A percentile compares a stretch with the other conserved stretches of the same genome.
Evolutionary conservation across 148 eudicot genomes (phyloP).

Genomic region (Persicaria tinctoria): DNA sequence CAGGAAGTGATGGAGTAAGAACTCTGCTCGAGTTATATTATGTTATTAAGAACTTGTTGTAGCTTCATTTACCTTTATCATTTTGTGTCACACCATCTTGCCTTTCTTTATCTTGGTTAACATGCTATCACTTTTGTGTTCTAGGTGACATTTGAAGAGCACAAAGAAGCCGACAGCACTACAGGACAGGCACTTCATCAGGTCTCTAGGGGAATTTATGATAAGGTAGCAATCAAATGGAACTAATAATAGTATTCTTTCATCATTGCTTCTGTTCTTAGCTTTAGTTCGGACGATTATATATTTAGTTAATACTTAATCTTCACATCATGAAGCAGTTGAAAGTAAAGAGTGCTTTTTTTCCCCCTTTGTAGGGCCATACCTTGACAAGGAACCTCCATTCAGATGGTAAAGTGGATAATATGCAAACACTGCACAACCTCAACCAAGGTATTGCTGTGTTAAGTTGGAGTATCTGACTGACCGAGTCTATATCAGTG

Average conservation of each 20-base stretch:
- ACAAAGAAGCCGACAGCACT: slow-evolving; percentile 81
- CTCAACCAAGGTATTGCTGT: slow-evolving; percentile 52
- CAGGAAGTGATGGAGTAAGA: slow-evolving; percentile 88
- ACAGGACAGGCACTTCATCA: slow-evolving; percentile 79
- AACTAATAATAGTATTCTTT: neutral
- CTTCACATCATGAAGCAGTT: neutral
- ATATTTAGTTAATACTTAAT: neutral
- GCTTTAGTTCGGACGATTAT: neutral
- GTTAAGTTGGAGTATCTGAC: neutral
- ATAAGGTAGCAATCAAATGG: slow-evolving; percentile 44
- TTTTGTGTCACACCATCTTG: slow-evolving; percentile 6
- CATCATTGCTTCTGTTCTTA: neutral
- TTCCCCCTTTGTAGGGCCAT: slow-evolving; percentile 55
- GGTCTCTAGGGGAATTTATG: slow-evolving; percentile 67
- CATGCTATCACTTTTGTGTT: neutral
- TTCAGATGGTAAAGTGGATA: slow-evolving; percentile 80
- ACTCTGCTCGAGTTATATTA: neutral
- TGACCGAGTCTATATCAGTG: neutral
- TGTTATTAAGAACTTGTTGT: neutral
- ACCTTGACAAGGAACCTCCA: slow-evolving; percentile 68
- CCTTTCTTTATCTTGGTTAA: slow-evolving; percentile 10
- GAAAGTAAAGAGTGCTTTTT: neutral
- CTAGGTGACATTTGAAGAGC: slow-evolving; percentile 69
- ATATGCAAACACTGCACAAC: slow-evolving; percentile 75
- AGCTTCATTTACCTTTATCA: slow-evolving; percentile 1